A percentile compares a stretch with the other conserved stretches of the same genome.
These are phyloP conservation scores for Albizia julibrissin DNA, from an alignment of 306 rosid genomes.

Conservation along the genomic window DNA sequence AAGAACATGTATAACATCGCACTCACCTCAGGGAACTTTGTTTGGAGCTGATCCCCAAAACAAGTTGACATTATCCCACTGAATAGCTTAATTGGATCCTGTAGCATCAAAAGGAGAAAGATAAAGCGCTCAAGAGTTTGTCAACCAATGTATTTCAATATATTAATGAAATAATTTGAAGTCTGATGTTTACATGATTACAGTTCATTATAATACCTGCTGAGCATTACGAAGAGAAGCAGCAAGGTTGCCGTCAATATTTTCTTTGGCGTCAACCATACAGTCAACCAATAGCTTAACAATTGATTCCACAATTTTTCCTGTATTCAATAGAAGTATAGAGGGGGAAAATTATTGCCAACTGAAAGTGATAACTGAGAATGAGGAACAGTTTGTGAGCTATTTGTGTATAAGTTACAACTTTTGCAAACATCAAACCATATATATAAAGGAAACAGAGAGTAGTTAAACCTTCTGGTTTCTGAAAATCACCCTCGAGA, in stretches of 20 bases:
- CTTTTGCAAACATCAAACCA: no score
- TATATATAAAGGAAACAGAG: not conserved
- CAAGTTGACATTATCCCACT: constrained; percentile 54
- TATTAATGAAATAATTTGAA: not conserved
- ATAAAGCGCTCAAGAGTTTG: constrained; percentile 1
- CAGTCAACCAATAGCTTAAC: constrained; percentile 42
- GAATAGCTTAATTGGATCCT: constrained; percentile 64
- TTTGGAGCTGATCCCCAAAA: constrained; percentile 55
- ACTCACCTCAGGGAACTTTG: constrained; percentile 68
- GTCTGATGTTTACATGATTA: not conserved
- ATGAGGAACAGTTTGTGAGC: not conserved
- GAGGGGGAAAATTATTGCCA: constrained; percentile 16
- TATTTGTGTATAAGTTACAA: no score
- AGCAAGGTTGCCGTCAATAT: constrained; percentile 1
- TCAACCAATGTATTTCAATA: not conserved
- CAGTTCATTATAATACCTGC: not conserved
- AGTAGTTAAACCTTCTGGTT: constrained; percentile 50
- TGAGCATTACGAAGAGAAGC: constrained; percentile 6
- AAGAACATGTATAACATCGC: constrained; percentile 16
- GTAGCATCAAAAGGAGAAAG: constrained; percentile 21
- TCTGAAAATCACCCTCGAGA: constrained; percentile 37
- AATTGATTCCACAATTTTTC: constrained; percentile 48
- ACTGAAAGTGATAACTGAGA: constrained; percentile 12
- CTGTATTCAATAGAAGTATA: constrained; percentile 33
- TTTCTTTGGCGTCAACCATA: constrained; percentile 15